Conservation (phyloP, 2,329 filamentous ascomycete genomes). For the Rutstroemia sp. region DNA sequence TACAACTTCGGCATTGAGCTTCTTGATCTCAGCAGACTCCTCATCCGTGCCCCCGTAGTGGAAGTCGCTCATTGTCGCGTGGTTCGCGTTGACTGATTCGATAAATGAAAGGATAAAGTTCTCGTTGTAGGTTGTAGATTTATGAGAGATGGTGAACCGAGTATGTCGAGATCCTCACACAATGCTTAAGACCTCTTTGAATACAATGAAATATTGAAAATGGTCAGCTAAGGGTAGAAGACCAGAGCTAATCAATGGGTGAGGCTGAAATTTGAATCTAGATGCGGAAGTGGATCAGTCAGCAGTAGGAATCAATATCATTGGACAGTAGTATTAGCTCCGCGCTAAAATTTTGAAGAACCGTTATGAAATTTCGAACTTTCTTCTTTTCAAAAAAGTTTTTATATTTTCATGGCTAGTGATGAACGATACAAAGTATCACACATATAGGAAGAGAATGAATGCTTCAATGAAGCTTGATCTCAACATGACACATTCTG, state of each 20-base stretch:
- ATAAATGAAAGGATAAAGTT: not conserved
- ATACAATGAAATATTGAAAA: constrained; percentile 2
- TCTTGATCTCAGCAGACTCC: constrained; percentile 75
- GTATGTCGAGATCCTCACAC: too few relatives aligned
- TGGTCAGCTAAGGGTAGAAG: not conserved
- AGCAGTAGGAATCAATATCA: not conserved
- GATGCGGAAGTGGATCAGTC: not conserved
- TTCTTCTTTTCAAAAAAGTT: constrained; percentile 15
- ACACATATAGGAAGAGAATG: constrained; percentile 63
- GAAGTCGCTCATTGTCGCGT: constrained; percentile 58
- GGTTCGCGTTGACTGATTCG: not conserved
- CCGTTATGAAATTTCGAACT: not conserved
- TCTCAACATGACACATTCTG: constrained; percentile 53
- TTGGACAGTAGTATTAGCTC: not conserved
- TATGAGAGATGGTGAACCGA: too few relatives aligned
- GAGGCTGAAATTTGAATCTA: constrained; percentile 4
- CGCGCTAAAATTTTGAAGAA: not conserved
- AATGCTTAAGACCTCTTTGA: not conserved
- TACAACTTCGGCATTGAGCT: constrained; percentile 72
- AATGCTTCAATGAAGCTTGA: constrained; percentile 47
- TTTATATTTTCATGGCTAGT: constrained; percentile 40
- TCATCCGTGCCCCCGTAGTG: constrained; percentile 69
- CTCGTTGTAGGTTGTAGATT: not conserved
- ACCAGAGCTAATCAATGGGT: not conserved
- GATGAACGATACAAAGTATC: constrained; percentile 50